Base-by-base conservation (phyloP, 2,329 filamentous ascomycete genomes). In the Arachnomyces sp. region DNA sequence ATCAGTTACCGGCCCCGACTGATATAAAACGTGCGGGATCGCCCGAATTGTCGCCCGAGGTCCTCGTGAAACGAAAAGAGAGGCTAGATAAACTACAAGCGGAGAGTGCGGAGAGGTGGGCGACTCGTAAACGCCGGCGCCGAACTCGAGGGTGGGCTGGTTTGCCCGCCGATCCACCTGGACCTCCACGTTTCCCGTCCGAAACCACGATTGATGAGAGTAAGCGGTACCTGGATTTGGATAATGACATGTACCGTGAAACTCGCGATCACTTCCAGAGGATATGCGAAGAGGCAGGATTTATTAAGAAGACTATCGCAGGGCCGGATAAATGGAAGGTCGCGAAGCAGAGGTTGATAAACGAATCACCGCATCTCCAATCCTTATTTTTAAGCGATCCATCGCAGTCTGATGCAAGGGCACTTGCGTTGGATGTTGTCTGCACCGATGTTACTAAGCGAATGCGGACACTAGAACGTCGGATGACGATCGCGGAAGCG, bases 201-300 rank as follows among this genome's bases (percentile, higher is more conserved):
- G 86, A 92, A 60, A 89, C 83, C 9, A 89, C 85, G 0, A 75
- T 92, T 43, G 82, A 86, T 48, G 84, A 90, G 61, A 82, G 82
- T 54, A 86, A 87, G 54, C 71, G 72, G 9, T 82, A 80, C 44
- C 67, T 93, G 18, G 69, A 66, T 29, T 67, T 93, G 28, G 76
- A 83, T 52, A 75, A 73, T 36, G 60, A 69, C 1, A 65, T 75
- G 31, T 92, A 92, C 57, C 72, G 71, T 25, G 64, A 76, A 43
- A 60, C 86, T 12, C 75, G 86, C 21, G 70, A 78, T 36, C 73
- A 75, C 18, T 92, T 88, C 48, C 75, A 82, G 50, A 65, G 64
- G 7, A 84, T 92, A 11, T 90, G 86, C 53, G 72, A 78, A 45
- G 74, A 80, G 40, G 68, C 75, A 25, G 72, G 72, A 1, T 77